Conservation (phyloP, 345 rosid genomes). For the Eucalyptus erythrocorys region DNA sequence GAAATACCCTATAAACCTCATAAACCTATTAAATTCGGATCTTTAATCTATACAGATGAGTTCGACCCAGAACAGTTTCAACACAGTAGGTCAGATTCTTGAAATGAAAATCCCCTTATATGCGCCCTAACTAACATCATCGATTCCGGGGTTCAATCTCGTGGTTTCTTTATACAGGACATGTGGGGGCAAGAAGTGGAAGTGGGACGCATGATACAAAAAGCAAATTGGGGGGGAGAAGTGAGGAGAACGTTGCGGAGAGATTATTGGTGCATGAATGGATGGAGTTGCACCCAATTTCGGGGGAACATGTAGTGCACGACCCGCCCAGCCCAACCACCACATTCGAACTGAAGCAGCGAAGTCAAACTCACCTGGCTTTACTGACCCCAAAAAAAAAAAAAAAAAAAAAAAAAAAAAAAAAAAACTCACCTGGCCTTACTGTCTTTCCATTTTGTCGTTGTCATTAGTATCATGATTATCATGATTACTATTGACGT, state of each 20-base stretch:
- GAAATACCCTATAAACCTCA: neutral
- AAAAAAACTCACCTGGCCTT: neutral
- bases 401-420: too few species aligned
- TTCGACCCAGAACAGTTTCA: neutral
- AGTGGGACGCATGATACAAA: neutral
- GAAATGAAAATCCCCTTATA: neutral
- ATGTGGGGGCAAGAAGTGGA: neutral
- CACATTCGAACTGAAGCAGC: neutral
- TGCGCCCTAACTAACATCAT: neutral
- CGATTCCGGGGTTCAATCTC: neutral
- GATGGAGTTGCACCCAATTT: neutral
- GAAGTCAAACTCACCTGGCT: neutral
- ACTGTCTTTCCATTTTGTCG: neutral
- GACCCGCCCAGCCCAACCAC: neutral
- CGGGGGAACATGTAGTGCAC: neutral
- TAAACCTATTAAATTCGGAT: neutral
- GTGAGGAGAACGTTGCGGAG: neutral
- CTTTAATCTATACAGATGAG: neutral
- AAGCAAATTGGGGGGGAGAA: neutral
- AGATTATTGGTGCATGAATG: neutral
- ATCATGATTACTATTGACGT: neutral
- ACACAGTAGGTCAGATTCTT: neutral
- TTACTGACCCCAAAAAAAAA: too few species aligned
- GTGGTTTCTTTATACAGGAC: neutral
- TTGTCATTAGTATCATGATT: neutral